phyloP scores from a whole-genome alignment of 495 filamentous ascomycete genomes.

The Penicillium antarcticum region DNA sequence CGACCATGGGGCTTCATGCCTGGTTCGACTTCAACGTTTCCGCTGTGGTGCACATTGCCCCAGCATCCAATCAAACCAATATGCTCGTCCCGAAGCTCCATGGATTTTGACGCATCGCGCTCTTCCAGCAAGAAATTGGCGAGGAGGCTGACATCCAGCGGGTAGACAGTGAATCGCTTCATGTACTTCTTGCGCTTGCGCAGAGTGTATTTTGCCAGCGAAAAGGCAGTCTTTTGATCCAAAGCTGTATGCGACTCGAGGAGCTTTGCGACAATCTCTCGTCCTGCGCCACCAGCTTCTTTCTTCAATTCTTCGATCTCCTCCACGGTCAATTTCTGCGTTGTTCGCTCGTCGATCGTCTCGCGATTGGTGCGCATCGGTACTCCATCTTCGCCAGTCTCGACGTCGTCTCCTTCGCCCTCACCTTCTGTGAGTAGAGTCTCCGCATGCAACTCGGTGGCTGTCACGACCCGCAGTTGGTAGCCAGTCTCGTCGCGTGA shows the following conservation, averaged over 20 bases:
- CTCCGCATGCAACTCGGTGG: constrained; percentile 80
- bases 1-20: constrained; percentile 55
- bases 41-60: constrained; percentile 59
- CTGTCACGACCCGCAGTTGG: constrained; percentile 73
- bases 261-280: constrained; percentile 83
- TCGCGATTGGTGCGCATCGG: constrained; percentile 76
- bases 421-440: constrained; percentile 55
- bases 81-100: constrained; percentile 87
- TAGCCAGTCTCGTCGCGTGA: constrained; percentile 53
- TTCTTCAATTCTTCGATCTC: constrained; percentile 93
- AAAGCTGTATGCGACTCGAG: constrained; percentile 79
- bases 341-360: constrained; percentile 73
- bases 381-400: constrained; percentile 52
- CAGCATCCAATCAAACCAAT: constrained; percentile 67
- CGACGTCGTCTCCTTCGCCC: constrained; percentile 44
- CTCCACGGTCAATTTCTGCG: constrained; percentile 75
- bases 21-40: constrained; percentile 29
- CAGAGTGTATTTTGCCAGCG: constrained; percentile 89
- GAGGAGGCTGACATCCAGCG: constrained; percentile 73
- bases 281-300: constrained; percentile 71
- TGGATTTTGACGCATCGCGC: constrained; percentile 71
- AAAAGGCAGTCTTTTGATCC: constrained; percentile 92
- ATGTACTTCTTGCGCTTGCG: constrained; percentile 93
- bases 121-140: constrained; percentile 70
- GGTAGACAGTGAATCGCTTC: constrained; percentile 76